phyloP scores from a whole-genome alignment of 208 protist genomes.

The Tetramitus jugosus region DNA sequence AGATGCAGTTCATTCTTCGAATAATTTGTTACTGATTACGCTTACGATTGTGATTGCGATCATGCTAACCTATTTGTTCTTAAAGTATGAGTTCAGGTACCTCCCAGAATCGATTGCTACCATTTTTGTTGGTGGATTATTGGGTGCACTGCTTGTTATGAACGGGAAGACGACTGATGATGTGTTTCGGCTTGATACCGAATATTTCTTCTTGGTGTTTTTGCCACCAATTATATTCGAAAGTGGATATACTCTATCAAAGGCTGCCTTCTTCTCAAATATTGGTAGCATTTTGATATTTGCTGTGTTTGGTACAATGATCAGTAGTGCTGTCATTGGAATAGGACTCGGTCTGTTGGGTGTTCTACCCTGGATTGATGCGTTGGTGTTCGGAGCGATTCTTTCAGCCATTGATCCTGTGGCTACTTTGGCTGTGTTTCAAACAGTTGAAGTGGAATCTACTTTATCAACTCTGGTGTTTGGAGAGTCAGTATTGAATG shows the following conservation, averaged over 20 bases:
- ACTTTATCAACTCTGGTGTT: constrained; percentile 51
- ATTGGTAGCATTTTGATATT: constrained; percentile 44
- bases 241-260: constrained; percentile 39
- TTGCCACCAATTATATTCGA: constrained; percentile 63
- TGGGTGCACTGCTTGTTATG: neutral
- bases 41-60: neutral
- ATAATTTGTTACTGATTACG: no score
- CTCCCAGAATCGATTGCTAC: neutral
- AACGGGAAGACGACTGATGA: neutral
- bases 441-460: constrained; percentile 44
- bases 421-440: constrained; percentile 32
- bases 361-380: constrained; percentile 20
- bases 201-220: constrained; percentile 54
- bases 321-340: constrained; percentile 39
- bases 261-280: constrained; percentile 48
- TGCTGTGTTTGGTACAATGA: constrained; percentile 49
- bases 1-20: no score
- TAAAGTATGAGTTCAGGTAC: constrained; percentile 6
- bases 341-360: constrained; percentile 8
- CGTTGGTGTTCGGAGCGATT: constrained; percentile 45
- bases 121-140: neutral
- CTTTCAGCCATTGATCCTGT: constrained; percentile 59
- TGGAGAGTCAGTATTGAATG: constrained; percentile 64
- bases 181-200: constrained; percentile 22
- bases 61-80: neutral